Conservation (phyloP, 192 early-diverging fungal genomes). For the Chytriomyces hyalinus region DNA sequence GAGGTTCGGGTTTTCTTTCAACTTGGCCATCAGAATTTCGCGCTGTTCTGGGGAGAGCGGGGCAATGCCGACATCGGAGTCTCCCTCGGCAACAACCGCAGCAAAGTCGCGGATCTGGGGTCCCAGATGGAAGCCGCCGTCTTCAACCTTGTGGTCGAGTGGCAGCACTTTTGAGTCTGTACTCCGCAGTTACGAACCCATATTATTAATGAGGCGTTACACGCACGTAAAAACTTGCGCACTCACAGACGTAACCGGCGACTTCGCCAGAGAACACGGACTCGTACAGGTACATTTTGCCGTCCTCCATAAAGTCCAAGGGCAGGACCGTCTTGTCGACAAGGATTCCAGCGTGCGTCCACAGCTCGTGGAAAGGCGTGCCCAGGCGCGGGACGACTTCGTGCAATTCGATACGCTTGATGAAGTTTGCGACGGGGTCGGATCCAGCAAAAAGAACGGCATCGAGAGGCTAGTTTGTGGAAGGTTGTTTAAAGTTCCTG, state of each 20-base stretch:
- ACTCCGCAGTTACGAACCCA: not conserved
- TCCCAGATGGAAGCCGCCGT: constrained; percentile 35
- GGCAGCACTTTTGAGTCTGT: constrained; percentile 35
- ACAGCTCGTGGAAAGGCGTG: constrained; percentile 24
- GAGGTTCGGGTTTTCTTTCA: constrained; percentile 12
- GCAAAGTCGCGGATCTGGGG: constrained; percentile 45
- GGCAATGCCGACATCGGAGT: constrained; percentile 41
- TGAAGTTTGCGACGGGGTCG: constrained; percentile 45
- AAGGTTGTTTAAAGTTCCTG: not conserved
- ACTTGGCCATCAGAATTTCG: constrained; percentile 10
- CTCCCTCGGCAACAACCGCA: constrained; percentile 34
- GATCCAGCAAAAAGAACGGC: constrained; percentile 46
- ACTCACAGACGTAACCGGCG: constrained; percentile 41
- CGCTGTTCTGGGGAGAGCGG: constrained; percentile 20
- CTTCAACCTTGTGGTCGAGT: constrained; percentile 28
- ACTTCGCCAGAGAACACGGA: constrained; percentile 41
- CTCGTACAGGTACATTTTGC: constrained; percentile 47
- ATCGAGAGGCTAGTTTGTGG: constrained; percentile 34
- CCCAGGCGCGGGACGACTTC: constrained; percentile 20
- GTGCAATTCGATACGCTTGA: constrained; percentile 37
- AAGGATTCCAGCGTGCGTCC: constrained; percentile 48
- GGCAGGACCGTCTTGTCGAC: constrained; percentile 43
- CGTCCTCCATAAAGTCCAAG: constrained; percentile 44
- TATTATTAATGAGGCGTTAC: not conserved
- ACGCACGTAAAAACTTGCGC: not conserved